These are phyloP conservation scores for Haplosporangium sp. DNA, from an alignment of 371 early-diverging fungal genomes.

Conservation along the genomic window DNA sequence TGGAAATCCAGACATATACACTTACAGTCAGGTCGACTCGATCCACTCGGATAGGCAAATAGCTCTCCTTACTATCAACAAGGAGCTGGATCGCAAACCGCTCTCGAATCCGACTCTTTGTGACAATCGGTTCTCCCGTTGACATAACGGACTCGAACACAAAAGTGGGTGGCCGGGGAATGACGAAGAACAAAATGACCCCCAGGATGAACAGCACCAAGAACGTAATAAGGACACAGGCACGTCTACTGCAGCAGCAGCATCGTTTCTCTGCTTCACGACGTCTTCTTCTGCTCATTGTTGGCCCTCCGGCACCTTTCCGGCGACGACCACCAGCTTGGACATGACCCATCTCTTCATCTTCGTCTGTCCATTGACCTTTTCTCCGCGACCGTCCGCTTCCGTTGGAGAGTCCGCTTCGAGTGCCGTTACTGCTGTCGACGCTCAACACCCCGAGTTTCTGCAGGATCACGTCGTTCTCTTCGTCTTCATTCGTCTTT, in stretches of 20 bases:
- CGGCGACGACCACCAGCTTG: background rate
- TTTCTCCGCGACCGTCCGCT: constrained; percentile 44
- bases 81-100: constrained; percentile 28
- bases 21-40: constrained; percentile 26
- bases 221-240: constrained; percentile 20
- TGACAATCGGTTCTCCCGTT: background rate
- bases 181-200: constrained; percentile 28
- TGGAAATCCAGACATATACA: no score
- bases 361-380: constrained; percentile 47
- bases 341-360: constrained; percentile 27
- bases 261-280: constrained; percentile 12
- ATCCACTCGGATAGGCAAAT: constrained; percentile 32
- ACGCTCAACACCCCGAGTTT: constrained; percentile 38
- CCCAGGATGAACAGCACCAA: constrained; percentile 17
- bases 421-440: constrained; percentile 19
- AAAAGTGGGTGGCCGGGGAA: constrained; percentile 31
- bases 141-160: constrained; percentile 28
- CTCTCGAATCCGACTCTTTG: constrained; percentile 29
- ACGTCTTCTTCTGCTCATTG: background rate
- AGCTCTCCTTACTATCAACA: constrained; percentile 35
- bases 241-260: constrained; percentile 27
- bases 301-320: background rate
- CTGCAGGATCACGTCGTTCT: constrained; percentile 44
- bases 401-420: constrained; percentile 17
- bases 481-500: constrained; percentile 28